Base-by-base conservation (phyloP, 306 rosid species). In the Luffa acutangula region DNA sequence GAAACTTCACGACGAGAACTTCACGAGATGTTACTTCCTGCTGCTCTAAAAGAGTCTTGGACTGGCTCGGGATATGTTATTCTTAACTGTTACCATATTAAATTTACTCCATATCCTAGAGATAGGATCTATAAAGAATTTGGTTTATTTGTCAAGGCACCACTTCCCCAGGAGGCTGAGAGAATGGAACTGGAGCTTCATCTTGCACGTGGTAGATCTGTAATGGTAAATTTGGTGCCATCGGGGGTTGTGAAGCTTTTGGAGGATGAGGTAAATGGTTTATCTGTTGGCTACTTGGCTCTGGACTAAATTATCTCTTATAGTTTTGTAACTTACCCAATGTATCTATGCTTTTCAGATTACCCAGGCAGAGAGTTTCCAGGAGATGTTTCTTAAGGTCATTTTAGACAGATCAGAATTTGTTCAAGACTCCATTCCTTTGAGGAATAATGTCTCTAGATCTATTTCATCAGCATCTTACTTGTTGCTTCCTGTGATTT, bases 381-480 rank as follows among this genome's bases (percentile, higher is more conserved):
- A 95, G 85, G 96, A 92, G 86, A 92, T 92, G 97, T 92, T 86
- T 82, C 97, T 92, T 73, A 95, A 90, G 89, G 77, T 92, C 86
- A 86, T 90, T 75, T 95, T 95, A 77, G 97, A 95, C 59, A 89
- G 98, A 84, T 72, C 34, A 72, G 91, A 92, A 82, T 95, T 92
- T 81, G 79, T 83, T 84, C 78, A 88, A 6, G 89, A 90, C 66
- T 84, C 63, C 79, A 91, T 95, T 85, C 83, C 87, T 64, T 81
- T 95, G 90, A 82, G 76, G 73, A 67, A 83, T 59, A 82, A 80
- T 63, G 75, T 37, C 82, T 56, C 76, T 69, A 69, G 70, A 52
- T 65, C 81, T 62, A 85, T 79, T 85, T 51, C 92, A 10, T 86
- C 86, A n/a, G 84, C 91, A 72, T 90, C 88, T 88, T 95, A 92